phyloP scores from a whole-genome alignment of 768 basidiomycete species.

The Lyophyllum decastes region DNA sequence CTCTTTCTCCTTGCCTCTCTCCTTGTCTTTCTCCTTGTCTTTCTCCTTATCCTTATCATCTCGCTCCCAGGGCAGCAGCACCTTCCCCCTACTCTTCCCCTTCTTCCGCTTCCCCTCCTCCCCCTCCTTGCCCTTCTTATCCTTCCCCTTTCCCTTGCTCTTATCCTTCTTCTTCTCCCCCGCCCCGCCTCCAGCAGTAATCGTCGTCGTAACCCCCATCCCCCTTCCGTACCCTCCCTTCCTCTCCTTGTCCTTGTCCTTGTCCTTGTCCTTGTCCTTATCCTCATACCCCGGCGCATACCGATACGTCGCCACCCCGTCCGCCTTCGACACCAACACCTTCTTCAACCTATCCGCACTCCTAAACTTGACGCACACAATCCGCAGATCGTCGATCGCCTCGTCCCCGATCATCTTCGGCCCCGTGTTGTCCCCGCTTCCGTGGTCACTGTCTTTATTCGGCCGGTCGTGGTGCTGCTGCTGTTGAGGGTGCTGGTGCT shows the following conservation, averaged over 20 bases:
- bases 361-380: conserved; percentile 44
- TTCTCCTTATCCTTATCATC: conserved; percentile 6
- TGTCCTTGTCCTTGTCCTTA: neutral
- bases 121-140: conserved; percentile 1
- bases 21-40: neutral
- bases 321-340: neutral
- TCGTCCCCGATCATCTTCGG: conserved; percentile 3
- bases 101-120: conserved; percentile 1
- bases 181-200: neutral
- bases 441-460: too few relatives aligned
- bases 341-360: conserved; percentile 8
- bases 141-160: neutral
- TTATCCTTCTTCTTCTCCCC: neutral
- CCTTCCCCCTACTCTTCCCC: neutral
- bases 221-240: neutral
- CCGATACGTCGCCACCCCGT: neutral
- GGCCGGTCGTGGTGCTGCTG: too few relatives aligned
- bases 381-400: conserved; percentile 22
- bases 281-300: neutral
- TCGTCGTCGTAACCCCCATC: too few relatives aligned
- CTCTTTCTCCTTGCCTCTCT: conserved; percentile 29
- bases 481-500: too few relatives aligned
- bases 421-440: neutral
- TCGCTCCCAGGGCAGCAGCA: neutral
- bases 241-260: neutral